These are phyloP conservation scores for Bothriochloa decipiens DNA, from an alignment of 176 grass and related monocot species.

Conservation along the genomic window DNA sequence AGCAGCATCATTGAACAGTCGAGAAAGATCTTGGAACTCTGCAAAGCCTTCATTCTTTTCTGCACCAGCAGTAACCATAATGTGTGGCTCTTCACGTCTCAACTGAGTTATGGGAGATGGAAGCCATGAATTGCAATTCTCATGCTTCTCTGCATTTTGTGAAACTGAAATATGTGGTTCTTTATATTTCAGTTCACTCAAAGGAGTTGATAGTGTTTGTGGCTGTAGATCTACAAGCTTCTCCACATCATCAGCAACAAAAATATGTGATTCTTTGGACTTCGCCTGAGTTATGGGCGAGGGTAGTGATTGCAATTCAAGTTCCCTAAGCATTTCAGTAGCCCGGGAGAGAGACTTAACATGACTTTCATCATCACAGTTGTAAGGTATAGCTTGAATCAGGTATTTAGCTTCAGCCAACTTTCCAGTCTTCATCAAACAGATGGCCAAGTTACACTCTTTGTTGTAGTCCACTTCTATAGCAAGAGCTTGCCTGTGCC, in stretches of 20 bases:
- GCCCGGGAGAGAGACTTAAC: slow-evolving; percentile 53
- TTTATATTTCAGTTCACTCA: slow-evolving; percentile 38
- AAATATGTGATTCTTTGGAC: slow-evolving; percentile 35
- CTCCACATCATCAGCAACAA: slow-evolving; percentile 36
- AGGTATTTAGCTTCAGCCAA: slow-evolving; percentile 59
- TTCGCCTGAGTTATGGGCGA: slow-evolving; percentile 54
- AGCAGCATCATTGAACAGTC: slow-evolving; percentile 53
- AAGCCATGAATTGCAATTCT: slow-evolving; percentile 36
- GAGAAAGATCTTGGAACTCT: slow-evolving; percentile 46
- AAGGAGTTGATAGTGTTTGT: slow-evolving; percentile 35
- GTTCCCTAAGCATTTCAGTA: slow-evolving; percentile 50
- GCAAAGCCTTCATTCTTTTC: slow-evolving; percentile 29
- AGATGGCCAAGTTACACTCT: slow-evolving; percentile 77
- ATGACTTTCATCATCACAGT: slow-evolving; percentile 48
- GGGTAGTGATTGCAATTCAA: slow-evolving; percentile 47
- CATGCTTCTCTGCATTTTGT: slow-evolving; percentile 35
- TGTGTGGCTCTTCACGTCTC: slow-evolving; percentile 42
- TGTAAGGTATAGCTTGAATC: slow-evolving; percentile 54
- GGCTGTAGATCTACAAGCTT: slow-evolving; percentile 40
- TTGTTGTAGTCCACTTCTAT: slow-evolving; percentile 68
- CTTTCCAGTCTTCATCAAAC: slow-evolving; percentile 70
- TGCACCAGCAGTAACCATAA: slow-evolving; percentile 10
- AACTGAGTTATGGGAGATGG: slow-evolving; percentile 55
- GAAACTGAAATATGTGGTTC: slow-evolving; percentile 29
- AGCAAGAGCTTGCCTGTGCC: slow-evolving; percentile 73